phyloP scores from a whole-genome alignment of 805 yeast genomes.

The Sporopachydermia quercuum region DNA sequence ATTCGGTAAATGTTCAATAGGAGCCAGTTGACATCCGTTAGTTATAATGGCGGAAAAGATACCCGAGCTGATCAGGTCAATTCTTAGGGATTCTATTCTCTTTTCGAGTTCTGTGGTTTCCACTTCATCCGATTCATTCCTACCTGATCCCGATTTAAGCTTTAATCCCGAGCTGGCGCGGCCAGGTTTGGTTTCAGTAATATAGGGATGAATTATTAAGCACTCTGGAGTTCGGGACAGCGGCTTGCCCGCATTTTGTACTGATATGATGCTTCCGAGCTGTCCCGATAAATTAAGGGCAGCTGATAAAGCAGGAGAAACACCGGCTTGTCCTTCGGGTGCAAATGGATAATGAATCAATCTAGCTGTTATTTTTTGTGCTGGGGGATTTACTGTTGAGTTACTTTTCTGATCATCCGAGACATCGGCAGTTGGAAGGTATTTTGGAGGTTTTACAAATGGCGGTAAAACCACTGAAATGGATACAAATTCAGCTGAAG shows the following conservation, averaged over 20 bases:
- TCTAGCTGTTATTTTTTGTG: conserved; percentile 34
- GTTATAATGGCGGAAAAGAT: conserved; percentile 21
- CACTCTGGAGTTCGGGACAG: conserved; percentile 19
- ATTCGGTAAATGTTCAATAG: conserved; percentile 31
- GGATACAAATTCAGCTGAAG: conserved; percentile 17
- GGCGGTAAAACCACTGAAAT: conserved; percentile 15
- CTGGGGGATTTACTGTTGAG: conserved; percentile 9
- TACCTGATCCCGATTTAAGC: too few species aligned
- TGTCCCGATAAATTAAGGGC: conserved; percentile 37
- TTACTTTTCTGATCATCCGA: conserved; percentile 6
- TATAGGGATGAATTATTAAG: conserved; percentile 39
- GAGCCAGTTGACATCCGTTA: conserved; percentile 36
- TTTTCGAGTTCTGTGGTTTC: conserved; percentile 13
- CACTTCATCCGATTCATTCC: conserved; percentile 12
- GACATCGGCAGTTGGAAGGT: neutral
- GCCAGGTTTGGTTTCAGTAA: conserved; percentile 14
- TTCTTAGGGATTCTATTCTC: conserved; percentile 8
- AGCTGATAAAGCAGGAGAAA: conserved; percentile 37
- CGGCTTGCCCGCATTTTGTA: conserved; percentile 31
- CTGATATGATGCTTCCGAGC: conserved; percentile 37
- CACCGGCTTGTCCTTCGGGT: conserved; percentile 28
- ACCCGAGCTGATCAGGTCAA: conserved; percentile 6
- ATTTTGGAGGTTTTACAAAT: neutral
- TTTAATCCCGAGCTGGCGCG: conserved; percentile 12
- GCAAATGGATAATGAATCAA: conserved; percentile 24